phyloP scores from a whole-genome alignment of 192 early-diverging fungal genomes.

The Coemansia sp. region DNA sequence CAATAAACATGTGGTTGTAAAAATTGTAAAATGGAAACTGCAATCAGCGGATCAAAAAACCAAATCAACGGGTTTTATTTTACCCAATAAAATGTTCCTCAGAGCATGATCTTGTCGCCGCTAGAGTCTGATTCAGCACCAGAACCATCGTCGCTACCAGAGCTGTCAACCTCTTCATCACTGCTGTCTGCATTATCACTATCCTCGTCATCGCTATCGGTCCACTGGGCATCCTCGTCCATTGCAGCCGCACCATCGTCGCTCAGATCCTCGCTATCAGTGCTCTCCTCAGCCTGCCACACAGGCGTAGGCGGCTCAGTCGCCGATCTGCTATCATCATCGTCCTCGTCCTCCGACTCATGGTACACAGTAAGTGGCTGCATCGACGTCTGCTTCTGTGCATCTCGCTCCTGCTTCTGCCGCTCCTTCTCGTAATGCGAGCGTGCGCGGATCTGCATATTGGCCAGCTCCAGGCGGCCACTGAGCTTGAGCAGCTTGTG shows the following conservation, averaged over 20 bases:
- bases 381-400: constrained; percentile 19
- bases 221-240: constrained; percentile 39
- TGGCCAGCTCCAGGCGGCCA: constrained; percentile 46
- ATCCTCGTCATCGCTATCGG: constrained; percentile 21
- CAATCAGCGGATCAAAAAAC: background rate
- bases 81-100: background rate
- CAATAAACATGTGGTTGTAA: too few relatives aligned
- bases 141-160: background rate
- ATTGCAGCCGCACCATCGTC: constrained; percentile 6
- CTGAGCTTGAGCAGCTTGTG: constrained; percentile 29
- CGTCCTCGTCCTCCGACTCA: constrained; percentile 23
- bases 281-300: constrained; percentile 48
- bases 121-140: background rate
- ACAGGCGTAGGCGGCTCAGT: constrained; percentile 36
- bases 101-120: constrained; percentile 3
- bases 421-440: constrained; percentile 19
- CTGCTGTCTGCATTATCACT: too few relatives aligned
- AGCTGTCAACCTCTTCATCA: background rate
- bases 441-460: constrained; percentile 40
- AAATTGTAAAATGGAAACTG: background rate
- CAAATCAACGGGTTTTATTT: background rate
- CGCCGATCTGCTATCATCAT: background rate
- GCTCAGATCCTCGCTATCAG: constrained; percentile 23
- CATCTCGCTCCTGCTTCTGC: constrained; percentile 12
- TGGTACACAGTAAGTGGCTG: constrained; percentile 36